phyloP scores from a whole-genome alignment of 352 stramenopile genomes.

The Phytophthora pini region DNA sequence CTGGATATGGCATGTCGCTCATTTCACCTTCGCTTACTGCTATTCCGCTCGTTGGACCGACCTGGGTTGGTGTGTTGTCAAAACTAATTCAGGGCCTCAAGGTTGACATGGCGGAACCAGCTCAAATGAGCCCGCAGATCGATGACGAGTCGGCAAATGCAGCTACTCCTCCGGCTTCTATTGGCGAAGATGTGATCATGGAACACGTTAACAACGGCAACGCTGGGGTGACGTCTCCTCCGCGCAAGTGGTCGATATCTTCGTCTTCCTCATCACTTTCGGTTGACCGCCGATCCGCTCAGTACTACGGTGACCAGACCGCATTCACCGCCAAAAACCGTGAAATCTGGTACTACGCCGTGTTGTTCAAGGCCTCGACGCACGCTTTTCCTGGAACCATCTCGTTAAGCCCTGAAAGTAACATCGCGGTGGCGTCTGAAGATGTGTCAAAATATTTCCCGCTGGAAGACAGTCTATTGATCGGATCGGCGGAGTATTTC shows the following conservation, averaged over 20 bases:
- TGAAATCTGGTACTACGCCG: slow-evolving; percentile 78
- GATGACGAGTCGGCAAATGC: neutral
- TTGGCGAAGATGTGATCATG: slow-evolving; percentile 21
- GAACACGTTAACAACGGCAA: neutral
- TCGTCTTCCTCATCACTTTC: slow-evolving; percentile 23
- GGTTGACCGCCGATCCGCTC: slow-evolving; percentile 7
- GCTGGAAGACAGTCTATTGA: slow-evolving; percentile 59
- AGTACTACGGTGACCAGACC: slow-evolving; percentile 41
- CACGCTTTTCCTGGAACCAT: slow-evolving; percentile 59
- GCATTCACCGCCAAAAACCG: slow-evolving; percentile 34
- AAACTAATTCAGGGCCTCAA: slow-evolving; percentile 65
- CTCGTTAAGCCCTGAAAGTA: slow-evolving; percentile 44
- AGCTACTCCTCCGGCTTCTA: neutral
- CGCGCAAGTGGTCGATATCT: slow-evolving; percentile 27
- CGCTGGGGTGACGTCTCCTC: neutral
- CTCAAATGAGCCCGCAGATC: neutral
- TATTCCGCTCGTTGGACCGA: slow-evolving; percentile 38
- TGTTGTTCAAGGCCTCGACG: slow-evolving; percentile 69
- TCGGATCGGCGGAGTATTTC: slow-evolving; percentile 65
- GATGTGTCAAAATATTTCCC: slow-evolving; percentile 71
- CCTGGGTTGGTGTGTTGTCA: slow-evolving; percentile 60
- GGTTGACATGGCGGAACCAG: slow-evolving; percentile 31
- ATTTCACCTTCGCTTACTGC: slow-evolving; percentile 41
- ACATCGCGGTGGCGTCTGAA: slow-evolving; percentile 44
- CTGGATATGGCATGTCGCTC: slow-evolving; percentile 59